Conservation (phyloP, 257 asterid species). For the Solanum bukasovii region DNA sequence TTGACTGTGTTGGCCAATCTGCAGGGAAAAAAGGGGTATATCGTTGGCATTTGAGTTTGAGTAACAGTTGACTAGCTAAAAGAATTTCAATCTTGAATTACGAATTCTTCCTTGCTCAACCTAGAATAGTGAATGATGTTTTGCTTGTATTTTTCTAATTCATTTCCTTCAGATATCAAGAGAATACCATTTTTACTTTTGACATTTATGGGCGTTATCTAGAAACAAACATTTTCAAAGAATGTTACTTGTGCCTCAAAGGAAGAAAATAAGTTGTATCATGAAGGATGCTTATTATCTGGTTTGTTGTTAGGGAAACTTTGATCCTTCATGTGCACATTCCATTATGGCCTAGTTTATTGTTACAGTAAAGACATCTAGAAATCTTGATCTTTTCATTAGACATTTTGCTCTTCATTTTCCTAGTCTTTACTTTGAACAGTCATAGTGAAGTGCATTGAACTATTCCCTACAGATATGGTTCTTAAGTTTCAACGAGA, state of each 20-base stretch:
- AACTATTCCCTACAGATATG: background rate
- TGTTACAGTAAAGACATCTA: background rate
- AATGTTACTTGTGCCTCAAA: background rate
- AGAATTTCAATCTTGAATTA: background rate
- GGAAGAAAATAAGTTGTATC: background rate
- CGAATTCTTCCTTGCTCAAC: background rate
- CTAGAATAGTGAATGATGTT: background rate
- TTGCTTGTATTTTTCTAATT: background rate
- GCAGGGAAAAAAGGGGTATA: constrained; percentile 34
- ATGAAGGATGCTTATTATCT: background rate
- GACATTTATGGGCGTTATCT: background rate
- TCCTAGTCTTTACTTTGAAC: background rate
- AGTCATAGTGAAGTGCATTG: background rate
- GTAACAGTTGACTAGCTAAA: background rate
- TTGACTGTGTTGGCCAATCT: constrained; percentile 49
- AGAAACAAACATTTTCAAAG: background rate
- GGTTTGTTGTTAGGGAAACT: background rate
- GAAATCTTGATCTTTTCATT: background rate
- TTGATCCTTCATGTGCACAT: background rate
- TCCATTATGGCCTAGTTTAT: background rate
- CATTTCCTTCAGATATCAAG: background rate
- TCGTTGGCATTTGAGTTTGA: background rate
- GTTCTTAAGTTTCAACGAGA: background rate
- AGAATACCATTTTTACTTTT: background rate
- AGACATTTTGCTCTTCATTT: background rate